phyloP scores from a whole-genome alignment of 2,329 filamentous ascomycete species.

The Colletotrichum theobromicola region DNA sequence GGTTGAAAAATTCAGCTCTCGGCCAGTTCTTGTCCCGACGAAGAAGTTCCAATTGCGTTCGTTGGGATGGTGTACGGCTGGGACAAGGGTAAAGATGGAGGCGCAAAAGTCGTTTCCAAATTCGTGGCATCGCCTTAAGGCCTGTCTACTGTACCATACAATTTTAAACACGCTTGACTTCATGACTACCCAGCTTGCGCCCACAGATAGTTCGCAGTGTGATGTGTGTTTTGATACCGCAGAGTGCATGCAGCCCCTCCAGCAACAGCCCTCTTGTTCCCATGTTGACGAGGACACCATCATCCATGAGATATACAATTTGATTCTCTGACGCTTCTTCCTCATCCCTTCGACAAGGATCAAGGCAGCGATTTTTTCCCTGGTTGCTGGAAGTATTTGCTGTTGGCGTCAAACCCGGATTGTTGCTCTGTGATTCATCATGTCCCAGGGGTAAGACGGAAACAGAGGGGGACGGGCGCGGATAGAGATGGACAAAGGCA shows the following conservation, averaged over 20 bases:
- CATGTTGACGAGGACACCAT: not conserved
- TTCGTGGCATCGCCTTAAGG: conserved; percentile 15
- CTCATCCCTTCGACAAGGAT: not conserved
- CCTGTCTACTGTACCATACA: conserved; percentile 23
- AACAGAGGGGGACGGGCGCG: too few species aligned
- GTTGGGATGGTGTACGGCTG: conserved; percentile 1
- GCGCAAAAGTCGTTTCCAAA: conserved; percentile 18
- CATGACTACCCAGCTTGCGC: not conserved
- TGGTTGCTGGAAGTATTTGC: not conserved
- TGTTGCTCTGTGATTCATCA: not conserved
- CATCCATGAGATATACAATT: not conserved
- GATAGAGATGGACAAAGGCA: not conserved
- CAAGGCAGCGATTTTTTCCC: not conserved
- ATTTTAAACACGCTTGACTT: conserved; percentile 20
- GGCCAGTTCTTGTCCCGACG: not conserved
- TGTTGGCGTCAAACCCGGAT: not conserved
- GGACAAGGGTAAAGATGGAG: conserved; percentile 10
- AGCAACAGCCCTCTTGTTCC: too few species aligned
- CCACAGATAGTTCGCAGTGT: not conserved
- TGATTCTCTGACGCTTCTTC: not conserved
- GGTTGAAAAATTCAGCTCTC: conserved; percentile 10
- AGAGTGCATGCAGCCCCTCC: too few species aligned
- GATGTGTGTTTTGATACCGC: not conserved
- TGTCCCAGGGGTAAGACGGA: not conserved
- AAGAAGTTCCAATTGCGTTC: not conserved